Percentiles rank a stretch among this genome's conserved stretches.
Conservation (phyloP, 2,329 filamentous ascomycete species). For the Huntiella bhutanensis region DNA sequence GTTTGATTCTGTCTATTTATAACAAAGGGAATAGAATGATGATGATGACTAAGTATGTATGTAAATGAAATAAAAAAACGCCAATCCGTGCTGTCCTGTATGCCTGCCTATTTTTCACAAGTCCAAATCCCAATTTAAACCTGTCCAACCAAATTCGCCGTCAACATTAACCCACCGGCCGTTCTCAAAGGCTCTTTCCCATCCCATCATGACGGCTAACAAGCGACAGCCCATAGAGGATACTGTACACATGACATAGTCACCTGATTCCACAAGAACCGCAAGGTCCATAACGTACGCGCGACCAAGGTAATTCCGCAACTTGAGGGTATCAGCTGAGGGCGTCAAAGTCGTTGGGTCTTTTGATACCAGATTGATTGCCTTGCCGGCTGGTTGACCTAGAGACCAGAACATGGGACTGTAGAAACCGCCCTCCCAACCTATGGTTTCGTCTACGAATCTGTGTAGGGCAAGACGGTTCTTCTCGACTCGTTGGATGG, state of each 20-base stretch:
- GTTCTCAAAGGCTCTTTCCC: slow-evolving; percentile 45
- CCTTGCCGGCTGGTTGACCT: slow-evolving; percentile 27
- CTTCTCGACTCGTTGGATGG: slow-evolving; percentile 22
- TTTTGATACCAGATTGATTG: slow-evolving; percentile 21
- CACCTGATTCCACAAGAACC: slow-evolving; percentile 48
- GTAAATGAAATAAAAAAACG: slow-evolving; percentile 4
- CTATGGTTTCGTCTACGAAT: slow-evolving; percentile 57
- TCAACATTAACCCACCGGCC: slow-evolving; percentile 65
- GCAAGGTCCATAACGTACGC: slow-evolving; percentile 68
- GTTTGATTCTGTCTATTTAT: background rate
- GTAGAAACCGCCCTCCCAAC: slow-evolving; percentile 83
- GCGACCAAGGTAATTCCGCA: slow-evolving; percentile 58
- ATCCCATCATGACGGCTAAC: slow-evolving; percentile 72
- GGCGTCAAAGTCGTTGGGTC: slow-evolving; percentile 19
- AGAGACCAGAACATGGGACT: slow-evolving; percentile 64
- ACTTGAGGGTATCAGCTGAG: slow-evolving; percentile 36
- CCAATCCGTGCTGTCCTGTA: background rate
- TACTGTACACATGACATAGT: slow-evolving; percentile 58
- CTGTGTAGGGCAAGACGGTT: slow-evolving; percentile 36
- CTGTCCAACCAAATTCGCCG: slow-evolving; percentile 44
- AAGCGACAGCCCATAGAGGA: slow-evolving; percentile 55
- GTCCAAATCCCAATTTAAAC: slow-evolving; percentile 19
- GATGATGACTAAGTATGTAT: background rate
- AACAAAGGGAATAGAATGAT: background rate
- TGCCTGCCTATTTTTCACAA: background rate